phyloP scores from a whole-genome alignment of 805 yeast species.

The Kodamaea kakaduensis region DNA sequence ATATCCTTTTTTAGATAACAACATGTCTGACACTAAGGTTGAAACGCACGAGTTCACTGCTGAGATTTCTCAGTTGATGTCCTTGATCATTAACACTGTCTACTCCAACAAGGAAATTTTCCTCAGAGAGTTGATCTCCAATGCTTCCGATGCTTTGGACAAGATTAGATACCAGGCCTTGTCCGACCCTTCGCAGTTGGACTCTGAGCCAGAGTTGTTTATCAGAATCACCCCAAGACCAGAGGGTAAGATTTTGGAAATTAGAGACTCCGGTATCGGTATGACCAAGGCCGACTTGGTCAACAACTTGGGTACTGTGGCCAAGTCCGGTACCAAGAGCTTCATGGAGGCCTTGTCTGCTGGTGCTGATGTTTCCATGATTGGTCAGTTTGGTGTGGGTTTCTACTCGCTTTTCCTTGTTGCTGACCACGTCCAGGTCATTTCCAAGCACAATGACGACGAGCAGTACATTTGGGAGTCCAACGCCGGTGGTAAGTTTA shows the following conservation, averaged over 20 bases:
- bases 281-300: constrained; percentile 99
- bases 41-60: constrained; percentile 98
- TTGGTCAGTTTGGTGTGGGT: constrained; percentile 99
- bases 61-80: constrained; percentile 99
- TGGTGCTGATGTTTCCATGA: constrained; percentile 99
- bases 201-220: constrained; percentile 92
- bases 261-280: constrained; percentile 99
- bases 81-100: constrained; percentile 99
- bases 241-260: constrained; percentile 89
- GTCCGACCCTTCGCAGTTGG: constrained; percentile 86
- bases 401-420: constrained; percentile 99
- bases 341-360: constrained; percentile 99
- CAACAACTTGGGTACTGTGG: constrained; percentile 99
- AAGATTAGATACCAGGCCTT: constrained; percentile 96
- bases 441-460: constrained; percentile 97
- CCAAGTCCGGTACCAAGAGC: constrained; percentile 99
- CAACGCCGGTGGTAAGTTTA: constrained; percentile 99
- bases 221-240: constrained; percentile 97
- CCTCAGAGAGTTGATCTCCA: constrained; percentile 97
- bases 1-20: constrained; percentile 11
- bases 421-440: constrained; percentile 98
- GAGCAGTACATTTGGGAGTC: constrained; percentile 99
- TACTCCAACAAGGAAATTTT: constrained; percentile 99
- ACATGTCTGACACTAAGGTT: constrained; percentile 51
- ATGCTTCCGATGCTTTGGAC: constrained; percentile 98